A percentile compares a stretch with the other conserved stretches of the same genome.
Conservation (phyloP, 257 asterid species). For the Avicennia marina region DNA sequence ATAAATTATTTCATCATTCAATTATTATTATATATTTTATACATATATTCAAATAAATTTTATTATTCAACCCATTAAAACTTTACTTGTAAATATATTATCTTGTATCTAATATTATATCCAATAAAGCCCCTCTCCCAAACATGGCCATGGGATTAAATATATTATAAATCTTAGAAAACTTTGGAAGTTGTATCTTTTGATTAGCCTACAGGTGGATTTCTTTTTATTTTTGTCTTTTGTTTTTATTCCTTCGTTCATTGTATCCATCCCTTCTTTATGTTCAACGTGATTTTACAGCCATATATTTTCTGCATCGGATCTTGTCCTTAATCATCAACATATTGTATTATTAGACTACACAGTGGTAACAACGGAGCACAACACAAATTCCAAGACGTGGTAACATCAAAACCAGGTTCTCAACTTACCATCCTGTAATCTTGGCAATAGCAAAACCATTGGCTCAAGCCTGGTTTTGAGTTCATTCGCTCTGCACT, state of each 20-base stretch:
- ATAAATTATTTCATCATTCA: too few relatives aligned
- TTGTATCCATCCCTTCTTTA: not conserved
- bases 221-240: not conserved
- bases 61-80: too few relatives aligned
- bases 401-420: not conserved
- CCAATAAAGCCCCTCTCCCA: too few relatives aligned
- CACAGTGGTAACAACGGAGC: not conserved
- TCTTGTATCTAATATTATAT: too few relatives aligned
- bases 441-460: slow-evolving; percentile 7
- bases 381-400: not conserved
- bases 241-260: not conserved
- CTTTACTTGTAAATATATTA: too few relatives aligned
- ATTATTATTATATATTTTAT: too few relatives aligned
- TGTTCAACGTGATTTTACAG: not conserved
- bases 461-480: slow-evolving; percentile 11
- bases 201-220: not conserved
- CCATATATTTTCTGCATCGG: not conserved
- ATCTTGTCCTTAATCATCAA: not conserved
- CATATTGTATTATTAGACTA: not conserved
- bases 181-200: not conserved
- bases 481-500: not conserved
- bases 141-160: not conserved
- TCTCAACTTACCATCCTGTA: not conserved
- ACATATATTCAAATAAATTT: too few relatives aligned
- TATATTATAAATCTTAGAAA: too few relatives aligned